Conservation (phyloP, 768 basidiomycete species). For the Serendipita vermifera region DNA sequence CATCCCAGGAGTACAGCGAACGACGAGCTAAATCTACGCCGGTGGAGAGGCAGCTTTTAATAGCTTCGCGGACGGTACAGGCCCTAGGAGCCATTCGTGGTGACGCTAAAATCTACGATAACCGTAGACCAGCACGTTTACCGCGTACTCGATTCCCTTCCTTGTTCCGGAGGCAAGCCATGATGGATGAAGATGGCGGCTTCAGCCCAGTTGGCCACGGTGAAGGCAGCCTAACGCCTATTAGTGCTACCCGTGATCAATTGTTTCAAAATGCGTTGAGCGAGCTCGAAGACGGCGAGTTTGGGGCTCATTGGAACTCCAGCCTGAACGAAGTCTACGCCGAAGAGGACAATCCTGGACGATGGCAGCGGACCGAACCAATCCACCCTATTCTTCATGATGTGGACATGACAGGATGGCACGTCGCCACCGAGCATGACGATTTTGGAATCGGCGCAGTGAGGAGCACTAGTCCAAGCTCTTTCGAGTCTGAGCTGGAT, state of each 20-base stretch:
- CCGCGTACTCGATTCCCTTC: not conserved
- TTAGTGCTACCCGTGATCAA: not conserved
- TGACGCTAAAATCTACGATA: not conserved
- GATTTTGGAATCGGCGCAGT: not conserved
- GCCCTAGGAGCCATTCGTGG: not conserved
- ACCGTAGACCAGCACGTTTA: not conserved
- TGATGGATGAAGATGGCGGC: not conserved
- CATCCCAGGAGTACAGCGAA: conserved; percentile 3
- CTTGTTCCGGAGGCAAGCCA: not conserved
- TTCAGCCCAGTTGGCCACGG: not conserved
- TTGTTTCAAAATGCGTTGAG: not conserved
- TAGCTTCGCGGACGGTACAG: not conserved
- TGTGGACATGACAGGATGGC: not conserved
- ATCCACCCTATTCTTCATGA: conserved; percentile 1
- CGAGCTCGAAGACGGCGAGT: conserved; percentile 4
- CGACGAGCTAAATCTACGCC: not conserved
- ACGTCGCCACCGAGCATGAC: not conserved
- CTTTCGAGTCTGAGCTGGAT: not conserved
- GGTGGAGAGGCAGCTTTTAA: not conserved
- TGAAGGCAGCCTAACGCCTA: not conserved
- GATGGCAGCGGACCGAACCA: not conserved
- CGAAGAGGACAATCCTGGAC: not conserved
- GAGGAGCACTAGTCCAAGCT: not conserved
- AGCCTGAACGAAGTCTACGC: conserved; percentile 3
- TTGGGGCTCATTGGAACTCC: conserved; percentile 6